Evolutionary conservation across 805 yeast genomes (phyloP).

Genomic region (Kazachstania kunashirensis): DNA sequence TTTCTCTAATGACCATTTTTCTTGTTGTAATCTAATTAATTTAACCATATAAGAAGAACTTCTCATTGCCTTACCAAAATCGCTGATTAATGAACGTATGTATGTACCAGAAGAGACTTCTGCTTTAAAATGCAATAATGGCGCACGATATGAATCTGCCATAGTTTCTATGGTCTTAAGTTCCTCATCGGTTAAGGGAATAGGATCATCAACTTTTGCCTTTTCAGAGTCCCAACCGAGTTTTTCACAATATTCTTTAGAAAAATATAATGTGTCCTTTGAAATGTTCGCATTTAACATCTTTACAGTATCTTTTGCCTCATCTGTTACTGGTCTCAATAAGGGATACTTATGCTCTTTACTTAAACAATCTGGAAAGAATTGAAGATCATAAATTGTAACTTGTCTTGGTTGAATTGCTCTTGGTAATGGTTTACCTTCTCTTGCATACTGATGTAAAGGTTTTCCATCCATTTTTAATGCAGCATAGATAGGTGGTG

Average conservation of each 20-base stretch:
- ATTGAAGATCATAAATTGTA: constrained; percentile 42
- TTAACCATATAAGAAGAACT: constrained; percentile 84
- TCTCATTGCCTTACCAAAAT: constrained; percentile 71
- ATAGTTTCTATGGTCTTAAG: constrained; percentile 16
- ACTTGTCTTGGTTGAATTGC: constrained; percentile 74
- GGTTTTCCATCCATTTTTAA: constrained; percentile 91
- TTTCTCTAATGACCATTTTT: constrained; percentile 70
- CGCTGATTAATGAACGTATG: constrained; percentile 82
- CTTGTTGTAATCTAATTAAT: constrained; percentile 64
- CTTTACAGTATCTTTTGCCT: constrained; percentile 19
- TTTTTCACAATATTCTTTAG: constrained; percentile 43
- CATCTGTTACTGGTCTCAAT: constrained; percentile 29
- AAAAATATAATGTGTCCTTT: constrained; percentile 52
- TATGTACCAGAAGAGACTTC: constrained; percentile 92
- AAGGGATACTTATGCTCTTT: constrained; percentile 47
- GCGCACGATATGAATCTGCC: constrained; percentile 43
- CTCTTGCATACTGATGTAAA: constrained; percentile 86
- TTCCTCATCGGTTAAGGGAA: constrained; percentile 32
- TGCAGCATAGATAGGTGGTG: constrained; percentile 94
- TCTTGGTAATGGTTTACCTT: constrained; percentile 74
- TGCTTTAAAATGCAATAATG: constrained; percentile 62
- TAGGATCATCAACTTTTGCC: constrained; percentile 33
- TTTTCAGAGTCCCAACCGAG: constrained; percentile 35
- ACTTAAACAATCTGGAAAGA: constrained; percentile 42
- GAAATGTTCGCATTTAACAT: constrained; percentile 43